Evolutionary conservation across 2,329 filamentous ascomycete species (phyloP).

Genomic region (Epichloe hybrida): DNA sequence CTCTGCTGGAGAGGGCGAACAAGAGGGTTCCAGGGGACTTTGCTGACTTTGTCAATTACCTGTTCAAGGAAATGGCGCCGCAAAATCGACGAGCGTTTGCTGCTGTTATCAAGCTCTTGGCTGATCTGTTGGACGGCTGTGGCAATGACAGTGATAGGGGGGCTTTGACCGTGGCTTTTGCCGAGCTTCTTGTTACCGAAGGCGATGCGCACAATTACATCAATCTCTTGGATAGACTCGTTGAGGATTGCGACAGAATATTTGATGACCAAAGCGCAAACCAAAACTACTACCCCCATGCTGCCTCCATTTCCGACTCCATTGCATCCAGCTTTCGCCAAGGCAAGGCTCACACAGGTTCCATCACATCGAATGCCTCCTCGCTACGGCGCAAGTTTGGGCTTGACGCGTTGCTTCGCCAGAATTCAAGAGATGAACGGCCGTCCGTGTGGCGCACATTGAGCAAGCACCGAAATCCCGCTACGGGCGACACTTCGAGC

Average conservation of each 20-base stretch:
- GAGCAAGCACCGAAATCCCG: conserved; percentile 61
- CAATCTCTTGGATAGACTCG: conserved; percentile 73
- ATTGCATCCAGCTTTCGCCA: conserved; percentile 41
- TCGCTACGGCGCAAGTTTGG: conserved; percentile 77
- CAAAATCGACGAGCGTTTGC: conserved; percentile 67
- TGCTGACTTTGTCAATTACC: conserved; percentile 51
- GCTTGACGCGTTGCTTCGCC: conserved; percentile 59
- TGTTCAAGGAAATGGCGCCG: conserved; percentile 53
- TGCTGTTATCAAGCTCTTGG: conserved; percentile 70
- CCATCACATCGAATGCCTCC: conserved; percentile 72
- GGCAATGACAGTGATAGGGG: conserved; percentile 85
- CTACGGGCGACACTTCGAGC: conserved; percentile 46
- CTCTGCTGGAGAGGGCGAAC: conserved; percentile 55
- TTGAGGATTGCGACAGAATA: conserved; percentile 80
- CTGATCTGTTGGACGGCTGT: conserved; percentile 78
- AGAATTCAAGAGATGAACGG: conserved; percentile 67
- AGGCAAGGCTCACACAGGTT: conserved; percentile 53
- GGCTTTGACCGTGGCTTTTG: conserved; percentile 75
- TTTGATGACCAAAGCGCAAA: conserved; percentile 51
- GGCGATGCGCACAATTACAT: conserved; percentile 72
- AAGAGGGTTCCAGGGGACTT: conserved; percentile 61
- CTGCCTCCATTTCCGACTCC: conserved; percentile 40
- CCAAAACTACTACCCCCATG: conserved; percentile 23
- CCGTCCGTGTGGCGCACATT: conserved; percentile 75
- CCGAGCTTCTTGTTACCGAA: conserved; percentile 69